Conservation (phyloP, 1,284 basidiomycete species). For the Caloboletus inedulis region DNA sequence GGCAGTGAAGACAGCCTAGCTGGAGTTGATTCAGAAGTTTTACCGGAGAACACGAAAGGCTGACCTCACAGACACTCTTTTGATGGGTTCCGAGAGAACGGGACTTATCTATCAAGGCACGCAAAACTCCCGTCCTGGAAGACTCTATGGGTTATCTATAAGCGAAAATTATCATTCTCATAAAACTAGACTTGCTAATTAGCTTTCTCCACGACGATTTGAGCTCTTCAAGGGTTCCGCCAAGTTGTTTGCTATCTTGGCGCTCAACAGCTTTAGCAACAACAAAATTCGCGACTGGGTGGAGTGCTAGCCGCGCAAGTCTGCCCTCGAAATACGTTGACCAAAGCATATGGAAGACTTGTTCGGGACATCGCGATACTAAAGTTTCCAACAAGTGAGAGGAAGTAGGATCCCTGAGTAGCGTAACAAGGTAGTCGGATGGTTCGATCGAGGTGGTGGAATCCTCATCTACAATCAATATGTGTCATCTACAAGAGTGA, state of each 20-base stretch:
- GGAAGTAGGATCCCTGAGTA: slow-evolving; percentile 81
- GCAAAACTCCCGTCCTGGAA: slow-evolving; percentile 62
- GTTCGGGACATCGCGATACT: slow-evolving; percentile 56
- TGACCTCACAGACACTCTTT: slow-evolving; percentile 47
- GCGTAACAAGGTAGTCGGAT: slow-evolving; percentile 75
- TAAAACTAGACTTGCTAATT: slow-evolving; percentile 46
- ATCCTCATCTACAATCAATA: slow-evolving; percentile 36
- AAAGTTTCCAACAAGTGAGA: slow-evolving; percentile 86
- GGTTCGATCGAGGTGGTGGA: slow-evolving; percentile 38
- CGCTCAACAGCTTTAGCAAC: slow-evolving; percentile 74
- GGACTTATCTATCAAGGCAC: slow-evolving; percentile 69
- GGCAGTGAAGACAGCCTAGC: slow-evolving; percentile 57
- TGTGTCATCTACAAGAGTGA: not conserved
- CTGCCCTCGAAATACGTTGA: slow-evolving; percentile 71
- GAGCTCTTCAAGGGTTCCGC: slow-evolving; percentile 57
- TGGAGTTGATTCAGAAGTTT: slow-evolving; percentile 1
- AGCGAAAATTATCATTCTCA: not conserved
- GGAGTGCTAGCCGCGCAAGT: slow-evolving; percentile 67
- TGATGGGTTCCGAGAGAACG: slow-evolving; percentile 44
- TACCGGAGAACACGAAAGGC: slow-evolving; percentile 7
- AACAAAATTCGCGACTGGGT: slow-evolving; percentile 92
- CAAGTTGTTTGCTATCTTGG: slow-evolving; percentile 53
- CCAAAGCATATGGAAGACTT: slow-evolving; percentile 74
- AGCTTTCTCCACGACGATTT: slow-evolving; percentile 49
- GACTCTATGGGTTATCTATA: slow-evolving; percentile 38